Evolutionary conservation across 306 rosid species (phyloP), one percentile per base, ranked within the genome.

Genomic region (Rosa chinensis): DNA sequence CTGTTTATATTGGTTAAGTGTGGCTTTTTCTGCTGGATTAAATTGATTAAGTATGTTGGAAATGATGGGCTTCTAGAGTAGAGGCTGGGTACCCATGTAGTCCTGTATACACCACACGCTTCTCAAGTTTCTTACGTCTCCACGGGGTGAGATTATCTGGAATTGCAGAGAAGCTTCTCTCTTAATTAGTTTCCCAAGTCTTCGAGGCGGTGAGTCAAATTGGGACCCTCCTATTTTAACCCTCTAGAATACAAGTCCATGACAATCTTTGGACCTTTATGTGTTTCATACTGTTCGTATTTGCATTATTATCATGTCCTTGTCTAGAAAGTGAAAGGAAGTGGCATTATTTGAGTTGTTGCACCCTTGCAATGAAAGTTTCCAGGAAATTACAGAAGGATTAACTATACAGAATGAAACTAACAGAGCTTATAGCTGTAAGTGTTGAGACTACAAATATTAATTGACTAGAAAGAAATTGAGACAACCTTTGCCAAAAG

Each of bases 11-110:
- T 64, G 44, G n/a, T 35, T 16, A 28, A 62, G 44, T 32, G 43
- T 32, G 44, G 69, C 69, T 35, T 64, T 35, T 25, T 75, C 20
- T 42, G 18, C 9, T 6, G 25, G 28, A 40, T 40, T 5, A 18
- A 58, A 39, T 67, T 39, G 70, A 40, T 67, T 40, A 40, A 25
- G 18, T 32, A 32, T 2, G 3, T 10, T 8, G 49, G 17, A 21
- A 5, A 76, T 9, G 45, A 75, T 18, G 71, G 71, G 72, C 79
- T 76, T 76, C 21, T 76, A 28, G 79, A 62, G 79, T 5, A 43
- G 4, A 8, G 13, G 44, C 47, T 8, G 43, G 70, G 42, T 3
- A 11, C 20, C 5, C 8, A 4, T 52, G 25, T 11, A 9, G 32
- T 28, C 32, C 1, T 17, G 10, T 23, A 39, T n/a, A 18, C 72